These are phyloP conservation scores for Aphanomyces invadans DNA, from an alignment of 352 stramenopile genomes.

Conservation along the genomic window DNA sequence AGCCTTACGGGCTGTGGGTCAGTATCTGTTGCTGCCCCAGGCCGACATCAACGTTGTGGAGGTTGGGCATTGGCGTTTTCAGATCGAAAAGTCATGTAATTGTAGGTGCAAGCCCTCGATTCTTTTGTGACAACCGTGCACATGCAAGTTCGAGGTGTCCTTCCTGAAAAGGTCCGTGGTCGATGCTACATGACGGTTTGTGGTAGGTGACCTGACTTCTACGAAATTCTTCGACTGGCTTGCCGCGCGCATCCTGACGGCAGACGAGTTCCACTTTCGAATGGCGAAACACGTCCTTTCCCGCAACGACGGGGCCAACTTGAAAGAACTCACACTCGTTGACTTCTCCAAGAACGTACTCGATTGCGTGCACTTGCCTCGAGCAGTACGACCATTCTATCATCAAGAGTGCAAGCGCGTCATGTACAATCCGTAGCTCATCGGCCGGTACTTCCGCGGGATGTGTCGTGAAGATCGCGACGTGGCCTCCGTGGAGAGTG, in stretches of 20 bases:
- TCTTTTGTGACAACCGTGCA: constrained; percentile 12
- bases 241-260: constrained; percentile 18
- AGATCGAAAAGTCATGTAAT: not conserved
- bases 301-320: not conserved
- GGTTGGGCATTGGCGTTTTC: not conserved
- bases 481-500: not conserved
- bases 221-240: constrained; percentile 23
- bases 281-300: not conserved
- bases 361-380: constrained; percentile 7
- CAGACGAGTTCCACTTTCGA: constrained; percentile 18
- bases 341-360: constrained; percentile 11
- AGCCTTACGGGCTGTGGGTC: constrained; percentile 7
- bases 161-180: no score
- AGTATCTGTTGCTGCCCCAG: not conserved
- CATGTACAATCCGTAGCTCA: constrained; percentile 14
- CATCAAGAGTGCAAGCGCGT: no score
- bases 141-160: constrained; percentile 7
- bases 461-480: not conserved
- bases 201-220: constrained; percentile 10
- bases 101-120: constrained; percentile 8
- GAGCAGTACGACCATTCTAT: not conserved
- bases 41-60: not conserved
- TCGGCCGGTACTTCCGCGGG: not conserved
- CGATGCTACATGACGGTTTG: no score
- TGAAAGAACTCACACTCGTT: not conserved